Evolutionary conservation across 306 rosid species (phyloP).

Genomic region (Macrotyloma uniflorum): DNA sequence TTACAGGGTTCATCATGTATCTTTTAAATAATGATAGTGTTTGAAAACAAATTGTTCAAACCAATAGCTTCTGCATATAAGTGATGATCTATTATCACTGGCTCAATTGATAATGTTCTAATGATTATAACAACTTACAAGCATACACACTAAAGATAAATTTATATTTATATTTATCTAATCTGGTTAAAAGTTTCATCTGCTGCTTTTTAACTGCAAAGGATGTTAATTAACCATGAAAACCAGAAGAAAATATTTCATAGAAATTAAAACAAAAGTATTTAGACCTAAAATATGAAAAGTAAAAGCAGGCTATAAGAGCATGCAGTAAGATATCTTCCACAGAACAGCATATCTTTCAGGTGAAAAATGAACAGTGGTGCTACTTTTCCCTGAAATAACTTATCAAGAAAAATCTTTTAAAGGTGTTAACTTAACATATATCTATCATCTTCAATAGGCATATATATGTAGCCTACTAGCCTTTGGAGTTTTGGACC

Average conservation of each 20-base stretch:
- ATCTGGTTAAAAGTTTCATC: background rate
- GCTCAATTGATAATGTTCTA: background rate
- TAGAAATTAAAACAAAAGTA: too few species aligned
- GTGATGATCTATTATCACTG: background rate
- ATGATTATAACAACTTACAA: background rate
- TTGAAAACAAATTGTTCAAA: background rate
- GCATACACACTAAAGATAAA: background rate
- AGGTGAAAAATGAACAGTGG: background rate
- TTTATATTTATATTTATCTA: background rate
- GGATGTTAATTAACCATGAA: too few species aligned
- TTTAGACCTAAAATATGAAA: too few species aligned
- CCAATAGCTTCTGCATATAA: background rate
- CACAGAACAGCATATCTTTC: background rate
- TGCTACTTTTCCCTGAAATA: background rate
- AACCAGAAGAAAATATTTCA: too few species aligned
- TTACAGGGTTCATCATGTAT: background rate
- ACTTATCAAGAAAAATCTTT: background rate
- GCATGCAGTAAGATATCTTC: background rate
- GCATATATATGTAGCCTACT: background rate
- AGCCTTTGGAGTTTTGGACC: slow-evolving; percentile 5
- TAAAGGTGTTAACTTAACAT: background rate
- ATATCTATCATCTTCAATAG: background rate
- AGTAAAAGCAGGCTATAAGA: background rate
- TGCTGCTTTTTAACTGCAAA: too few species aligned
- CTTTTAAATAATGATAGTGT: background rate